phyloP scores from a whole-genome alignment of 495 filamentous ascomycete genomes.

The Podospora fimiseda region DNA sequence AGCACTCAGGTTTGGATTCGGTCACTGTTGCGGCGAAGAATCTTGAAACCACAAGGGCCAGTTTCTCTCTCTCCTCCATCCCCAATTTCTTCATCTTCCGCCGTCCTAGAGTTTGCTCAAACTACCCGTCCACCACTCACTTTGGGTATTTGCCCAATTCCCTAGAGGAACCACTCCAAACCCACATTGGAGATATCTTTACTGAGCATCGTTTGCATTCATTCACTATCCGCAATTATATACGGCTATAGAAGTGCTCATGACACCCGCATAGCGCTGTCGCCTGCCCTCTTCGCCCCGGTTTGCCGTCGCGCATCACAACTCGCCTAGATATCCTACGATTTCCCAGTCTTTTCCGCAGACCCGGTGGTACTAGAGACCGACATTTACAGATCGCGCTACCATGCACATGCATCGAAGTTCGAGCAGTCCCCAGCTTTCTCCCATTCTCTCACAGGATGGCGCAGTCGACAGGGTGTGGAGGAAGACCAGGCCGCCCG shows the following conservation, averaged over 20 bases:
- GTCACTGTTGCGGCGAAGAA: too few species aligned
- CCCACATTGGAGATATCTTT: background rate
- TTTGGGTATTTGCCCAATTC: slow-evolving; percentile 11
- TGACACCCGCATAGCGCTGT: background rate
- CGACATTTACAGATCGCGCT: background rate
- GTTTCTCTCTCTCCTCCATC: background rate
- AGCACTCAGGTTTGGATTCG: background rate
- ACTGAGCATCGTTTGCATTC: slow-evolving; percentile 8
- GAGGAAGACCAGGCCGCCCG: slow-evolving; percentile 19
- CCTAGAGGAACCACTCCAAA: slow-evolving; percentile 9
- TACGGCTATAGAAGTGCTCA: background rate
- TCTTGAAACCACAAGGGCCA: too few species aligned
- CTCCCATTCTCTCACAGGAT: slow-evolving; percentile 11
- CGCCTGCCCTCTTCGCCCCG: background rate
- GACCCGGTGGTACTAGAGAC: background rate
- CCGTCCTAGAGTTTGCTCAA: slow-evolving; percentile 5
- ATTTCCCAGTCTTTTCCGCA: background rate
- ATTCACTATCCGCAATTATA: background rate
- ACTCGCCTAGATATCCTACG: background rate
- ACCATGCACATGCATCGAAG: slow-evolving; percentile 7
- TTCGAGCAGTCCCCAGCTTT: slow-evolving; percentile 3
- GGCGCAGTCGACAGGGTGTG: slow-evolving; percentile 19
- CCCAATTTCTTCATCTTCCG: background rate
- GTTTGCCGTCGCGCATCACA: background rate
- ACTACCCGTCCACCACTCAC: slow-evolving; percentile 4